Evolutionary conservation across 495 filamentous ascomycete species (phyloP).

Genomic region (Peziza echinospora): DNA sequence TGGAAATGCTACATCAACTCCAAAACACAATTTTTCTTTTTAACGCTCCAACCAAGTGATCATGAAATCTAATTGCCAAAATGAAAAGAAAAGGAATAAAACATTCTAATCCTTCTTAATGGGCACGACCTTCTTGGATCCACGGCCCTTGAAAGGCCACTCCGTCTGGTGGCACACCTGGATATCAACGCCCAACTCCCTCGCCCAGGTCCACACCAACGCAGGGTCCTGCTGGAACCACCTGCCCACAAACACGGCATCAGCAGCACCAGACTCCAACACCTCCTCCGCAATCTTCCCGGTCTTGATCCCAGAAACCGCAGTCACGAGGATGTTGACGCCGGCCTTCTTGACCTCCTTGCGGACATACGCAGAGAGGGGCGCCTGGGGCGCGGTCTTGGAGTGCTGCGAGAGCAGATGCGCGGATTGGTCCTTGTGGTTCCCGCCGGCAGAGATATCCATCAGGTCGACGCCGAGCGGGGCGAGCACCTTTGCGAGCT

Average conservation of each 20-base stretch:
- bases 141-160: conserved; percentile 26
- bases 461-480: conserved; percentile 49
- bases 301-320: background rate
- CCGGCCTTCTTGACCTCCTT: background rate
- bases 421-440: conserved; percentile 36
- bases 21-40: too few relatives aligned
- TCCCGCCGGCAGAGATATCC: conserved; percentile 52
- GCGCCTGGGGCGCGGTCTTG: background rate
- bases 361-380: background rate
- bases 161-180: conserved; percentile 44
- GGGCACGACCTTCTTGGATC: too few relatives aligned
- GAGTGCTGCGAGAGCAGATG: too few relatives aligned
- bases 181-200: conserved; percentile 41
- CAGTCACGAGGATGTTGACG: background rate
- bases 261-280: conserved; percentile 26
- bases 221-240: conserved; percentile 49
- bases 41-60: background rate
- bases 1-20: too few relatives aligned
- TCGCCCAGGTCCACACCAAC: conserved; percentile 44
- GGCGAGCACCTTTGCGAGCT: conserved; percentile 41
- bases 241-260: conserved; percentile 39
- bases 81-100: background rate
- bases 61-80: background rate
- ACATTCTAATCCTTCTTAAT: too few relatives aligned
- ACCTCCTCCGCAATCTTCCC: background rate